Conservation (phyloP, 805 yeast species). For the Ogataea naganishii region DNA sequence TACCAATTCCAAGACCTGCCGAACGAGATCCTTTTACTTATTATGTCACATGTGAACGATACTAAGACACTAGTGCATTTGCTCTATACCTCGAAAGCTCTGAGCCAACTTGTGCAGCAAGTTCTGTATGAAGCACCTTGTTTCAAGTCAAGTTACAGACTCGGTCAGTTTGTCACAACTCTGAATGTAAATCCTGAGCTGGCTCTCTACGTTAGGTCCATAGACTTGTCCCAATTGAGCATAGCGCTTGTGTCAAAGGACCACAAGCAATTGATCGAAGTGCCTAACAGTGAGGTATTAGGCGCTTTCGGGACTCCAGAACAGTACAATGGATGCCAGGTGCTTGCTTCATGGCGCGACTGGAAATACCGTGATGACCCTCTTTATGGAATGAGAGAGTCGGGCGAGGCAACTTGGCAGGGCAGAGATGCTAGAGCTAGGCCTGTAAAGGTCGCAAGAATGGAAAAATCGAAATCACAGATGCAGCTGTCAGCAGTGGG, state of each 20-base stretch:
- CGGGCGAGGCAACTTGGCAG: too few species aligned
- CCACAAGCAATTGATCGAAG: not conserved
- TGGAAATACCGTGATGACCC: slow-evolving; percentile 79
- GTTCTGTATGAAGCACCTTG: slow-evolving; percentile 45
- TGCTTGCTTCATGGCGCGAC: slow-evolving; percentile 87
- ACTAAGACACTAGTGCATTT: slow-evolving; percentile 33
- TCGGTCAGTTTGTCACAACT: slow-evolving; percentile 71
- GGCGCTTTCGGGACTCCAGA: not conserved
- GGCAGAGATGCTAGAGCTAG: too few species aligned
- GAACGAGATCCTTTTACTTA: slow-evolving; percentile 29
- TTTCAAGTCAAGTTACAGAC: slow-evolving; percentile 65
- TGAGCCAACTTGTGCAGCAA: slow-evolving; percentile 44
- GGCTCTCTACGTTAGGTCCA: slow-evolving; percentile 43
- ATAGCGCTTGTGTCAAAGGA: too few species aligned
- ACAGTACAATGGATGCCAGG: slow-evolving; percentile 6
- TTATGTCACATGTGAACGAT: slow-evolving; percentile 27
- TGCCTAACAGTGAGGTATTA: slow-evolving; percentile 4
- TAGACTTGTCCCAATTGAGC: slow-evolving; percentile 51
- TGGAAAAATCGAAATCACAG: too few species aligned
- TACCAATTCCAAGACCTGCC: slow-evolving; percentile 27
- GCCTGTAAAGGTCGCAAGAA: too few species aligned
- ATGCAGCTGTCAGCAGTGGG: too few species aligned
- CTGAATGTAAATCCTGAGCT: slow-evolving; percentile 47
- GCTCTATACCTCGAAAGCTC: slow-evolving; percentile 41
- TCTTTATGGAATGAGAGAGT: too few species aligned